Percentiles rank a stretch among this genome's conserved stretches.
These are phyloP conservation scores for Exserohilum turcica DNA, from an alignment of 2,329 filamentous ascomycete genomes.

Conservation along the genomic window DNA sequence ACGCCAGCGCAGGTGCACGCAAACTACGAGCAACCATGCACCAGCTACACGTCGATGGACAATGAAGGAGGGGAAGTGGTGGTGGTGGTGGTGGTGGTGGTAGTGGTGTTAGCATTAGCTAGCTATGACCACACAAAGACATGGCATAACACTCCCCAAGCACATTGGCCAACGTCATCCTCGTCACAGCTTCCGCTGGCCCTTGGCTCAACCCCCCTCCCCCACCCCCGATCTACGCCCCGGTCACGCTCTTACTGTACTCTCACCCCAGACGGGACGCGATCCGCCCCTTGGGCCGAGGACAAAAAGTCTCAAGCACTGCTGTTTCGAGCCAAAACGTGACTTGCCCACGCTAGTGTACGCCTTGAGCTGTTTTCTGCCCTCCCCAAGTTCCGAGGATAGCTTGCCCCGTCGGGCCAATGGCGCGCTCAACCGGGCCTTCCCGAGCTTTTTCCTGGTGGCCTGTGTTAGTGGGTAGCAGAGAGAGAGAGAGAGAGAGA, in stretches of 20 bases:
- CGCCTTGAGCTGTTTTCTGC: not conserved
- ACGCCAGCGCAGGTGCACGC: not conserved
- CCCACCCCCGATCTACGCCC: slow-evolving; percentile 30
- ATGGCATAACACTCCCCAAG: slow-evolving; percentile 23
- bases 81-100: no score
- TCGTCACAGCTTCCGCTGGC: slow-evolving; percentile 28
- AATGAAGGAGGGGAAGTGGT: no score
- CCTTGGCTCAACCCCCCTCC: slow-evolving; percentile 20
- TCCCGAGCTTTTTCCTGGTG: slow-evolving; percentile 32
- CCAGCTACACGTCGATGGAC: no score
- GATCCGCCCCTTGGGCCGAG: slow-evolving; percentile 45
- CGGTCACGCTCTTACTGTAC: slow-evolving; percentile 22
- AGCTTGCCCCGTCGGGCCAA: slow-evolving; percentile 42
- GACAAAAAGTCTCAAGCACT: slow-evolving; percentile 28
- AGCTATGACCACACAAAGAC: slow-evolving; percentile 4
- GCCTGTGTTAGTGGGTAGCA: no score
- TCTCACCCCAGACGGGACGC: slow-evolving; percentile 15
- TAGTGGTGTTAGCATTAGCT: not conserved
- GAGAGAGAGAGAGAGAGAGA: slow-evolving; percentile 12
- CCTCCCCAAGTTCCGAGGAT: slow-evolving; percentile 37
- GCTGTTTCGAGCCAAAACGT: slow-evolving; percentile 14
- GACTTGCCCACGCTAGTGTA: slow-evolving; percentile 6
- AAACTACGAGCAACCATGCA: no score
- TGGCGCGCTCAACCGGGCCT: slow-evolving; percentile 42
- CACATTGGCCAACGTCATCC: slow-evolving; percentile 46